phyloP scores from a whole-genome alignment of 805 yeast species.

The Metschnikowia lachancei region DNA sequence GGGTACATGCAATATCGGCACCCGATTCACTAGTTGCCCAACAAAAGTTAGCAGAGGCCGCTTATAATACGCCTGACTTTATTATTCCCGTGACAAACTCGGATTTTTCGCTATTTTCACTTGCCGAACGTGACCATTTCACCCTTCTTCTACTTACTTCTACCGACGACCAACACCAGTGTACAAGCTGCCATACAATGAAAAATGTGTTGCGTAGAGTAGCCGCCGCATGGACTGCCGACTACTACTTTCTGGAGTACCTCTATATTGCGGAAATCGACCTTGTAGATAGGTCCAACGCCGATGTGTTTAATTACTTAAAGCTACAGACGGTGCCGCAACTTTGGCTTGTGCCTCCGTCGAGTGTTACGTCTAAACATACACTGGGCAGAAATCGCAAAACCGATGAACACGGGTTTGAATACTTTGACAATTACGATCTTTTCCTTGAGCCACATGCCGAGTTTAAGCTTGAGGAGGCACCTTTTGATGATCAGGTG shows the following conservation, averaged over 20 bases:
- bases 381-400: conserved; percentile 9
- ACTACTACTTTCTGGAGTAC: conserved; percentile 41
- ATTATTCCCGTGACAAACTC: conserved; percentile 14
- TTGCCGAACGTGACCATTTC: conserved; percentile 42
- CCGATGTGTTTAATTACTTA: conserved; percentile 39
- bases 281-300: conserved; percentile 41
- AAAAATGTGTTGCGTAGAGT: conserved; percentile 42
- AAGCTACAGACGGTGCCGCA: conserved; percentile 57
- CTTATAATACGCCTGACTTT: conserved; percentile 8
- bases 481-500: conserved; percentile 34
- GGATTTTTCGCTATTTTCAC: conserved; percentile 14
- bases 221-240: conserved; percentile 41
- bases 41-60: conserved; percentile 4
- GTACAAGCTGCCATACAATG: conserved; percentile 48
- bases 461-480: conserved; percentile 38
- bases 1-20: background rate
- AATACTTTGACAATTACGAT: conserved; percentile 17
- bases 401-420: conserved; percentile 25
- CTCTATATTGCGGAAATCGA: conserved; percentile 53
- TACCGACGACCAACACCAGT: conserved; percentile 39
- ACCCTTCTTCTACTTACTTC: conserved; percentile 56
- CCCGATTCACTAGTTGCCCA: background rate
- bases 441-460: conserved; percentile 31
- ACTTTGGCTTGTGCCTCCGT: conserved; percentile 64
- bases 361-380: conserved; percentile 18